phyloP scores from a whole-genome alignment of 257 asterid species.

The Solanum microdontum region DNA sequence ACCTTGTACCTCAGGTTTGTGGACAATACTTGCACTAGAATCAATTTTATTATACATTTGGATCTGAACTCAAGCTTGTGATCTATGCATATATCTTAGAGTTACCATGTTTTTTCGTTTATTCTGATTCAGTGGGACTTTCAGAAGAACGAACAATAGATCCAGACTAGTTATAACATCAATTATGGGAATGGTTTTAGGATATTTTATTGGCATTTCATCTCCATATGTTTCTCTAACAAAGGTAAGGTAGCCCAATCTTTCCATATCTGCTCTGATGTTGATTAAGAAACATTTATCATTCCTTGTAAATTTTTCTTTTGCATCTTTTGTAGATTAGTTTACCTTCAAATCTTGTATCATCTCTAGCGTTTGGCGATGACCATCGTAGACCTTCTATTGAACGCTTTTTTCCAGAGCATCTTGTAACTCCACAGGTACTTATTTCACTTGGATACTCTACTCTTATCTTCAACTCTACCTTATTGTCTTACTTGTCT shows the following conservation, averaged over 20 bases:
- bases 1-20: slow-evolving; percentile 72
- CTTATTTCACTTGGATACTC: background rate
- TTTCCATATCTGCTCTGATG: background rate
- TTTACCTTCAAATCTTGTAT: slow-evolving; percentile 57
- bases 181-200: slow-evolving; percentile 80
- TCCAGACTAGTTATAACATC: slow-evolving; percentile 67
- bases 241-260: slow-evolving; percentile 38
- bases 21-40: background rate
- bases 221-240: slow-evolving; percentile 77
- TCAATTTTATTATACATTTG: background rate
- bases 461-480: background rate
- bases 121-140: slow-evolving; percentile 43
- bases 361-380: slow-evolving; percentile 1
- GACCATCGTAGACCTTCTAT: background rate
- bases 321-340: slow-evolving; percentile 59
- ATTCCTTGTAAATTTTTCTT: background rate
- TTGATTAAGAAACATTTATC: background rate
- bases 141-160: slow-evolving; percentile 58
- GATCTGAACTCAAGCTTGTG: background rate
- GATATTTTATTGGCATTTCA: slow-evolving; percentile 85
- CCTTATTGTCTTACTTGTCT: background rate
- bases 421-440: slow-evolving; percentile 4
- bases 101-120: background rate
- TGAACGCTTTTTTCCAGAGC: background rate
- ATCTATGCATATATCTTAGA: background rate